Base-by-base conservation (phyloP, 257 asterid genomes). In the Gentiana macrophylla region DNA sequence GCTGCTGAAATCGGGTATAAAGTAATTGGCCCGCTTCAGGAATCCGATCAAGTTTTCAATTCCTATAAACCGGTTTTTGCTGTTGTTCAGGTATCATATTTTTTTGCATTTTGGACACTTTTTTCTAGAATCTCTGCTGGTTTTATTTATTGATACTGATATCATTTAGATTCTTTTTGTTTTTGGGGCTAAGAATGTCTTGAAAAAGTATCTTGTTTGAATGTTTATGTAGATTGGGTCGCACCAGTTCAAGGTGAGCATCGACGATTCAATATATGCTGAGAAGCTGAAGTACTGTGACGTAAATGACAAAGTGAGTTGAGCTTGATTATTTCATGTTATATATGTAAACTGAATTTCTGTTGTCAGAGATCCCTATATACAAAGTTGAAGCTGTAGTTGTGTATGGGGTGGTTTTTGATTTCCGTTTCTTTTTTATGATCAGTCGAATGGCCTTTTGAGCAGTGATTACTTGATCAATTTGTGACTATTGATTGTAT, bases 241-340 rank as follows among this genome's bases (percentile, higher is more conserved):
- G 43, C 96, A 90, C 70, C 96, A 90, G 68, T 90, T 86, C 78
- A 90, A 90, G 72, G 96, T 86, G 71, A 82, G 98, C 88, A 90
- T 86, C 59, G 75, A 87, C 33, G 98, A 90, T 72, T 61, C 71
- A 67, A 87, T 87, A 61, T 91, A 67, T 55, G 64, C 76, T 1
- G 98, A 91, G 84, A 83, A 61, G 72, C 65, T 87, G 86, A 87
- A 91, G 88, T 74, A 79, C 67, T 87, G 98, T 59, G 84, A 87
- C 37, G 71, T 91, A 60, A 84, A 83, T 70, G 98, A 91, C 74
- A 91, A 87, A 95, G 98, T 90, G 55, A 77, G 77, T 52, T 11
- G 13, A 10, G 13, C 43, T 62, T 35, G 24, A 24, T 24, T 10
- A 0, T 55, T 67, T 64, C 41, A 12, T 38, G 38, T 52, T 35